Evolutionary conservation across 2,329 filamentous ascomycete species (phyloP), one percentile per base, ranked within the genome.

Genomic region (Cercospora sojina): DNA sequence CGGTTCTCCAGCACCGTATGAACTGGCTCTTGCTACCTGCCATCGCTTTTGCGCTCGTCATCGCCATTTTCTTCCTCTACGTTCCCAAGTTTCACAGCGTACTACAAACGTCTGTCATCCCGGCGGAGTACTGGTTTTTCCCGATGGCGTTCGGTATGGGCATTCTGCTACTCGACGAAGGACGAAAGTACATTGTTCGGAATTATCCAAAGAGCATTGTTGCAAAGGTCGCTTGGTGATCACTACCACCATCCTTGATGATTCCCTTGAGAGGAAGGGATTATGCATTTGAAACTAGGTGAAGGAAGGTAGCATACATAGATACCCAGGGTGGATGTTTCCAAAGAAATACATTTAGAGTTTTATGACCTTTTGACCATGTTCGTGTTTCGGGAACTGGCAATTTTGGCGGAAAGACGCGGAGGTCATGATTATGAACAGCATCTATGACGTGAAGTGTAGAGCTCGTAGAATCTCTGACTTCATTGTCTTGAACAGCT

Each of bases 91-190:
- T 93, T 31, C 88, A 91, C 75, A 74, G 76, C 1, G 82, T 86
- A 1, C 79, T 92, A 1, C 84, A 78, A 18, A 92, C 90, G 0
- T 83, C 86, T 0, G 74, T 79, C 0, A 87, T 93, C 0, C 89
- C 90, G 0, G 86, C 88, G 0, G 90, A 90, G 77, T 83, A 93
- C 74, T 94, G 89, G 86, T 93, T 94, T 76, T 74, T 94, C 59
- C 91, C 91, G 0, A 87, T 90, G 75, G 84, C 87, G 0, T 92
- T 93, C 77, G 91, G 91, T 0, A 68, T 90, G 25, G 87, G 81
- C 0, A 82, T 91, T 41, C 75, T 92, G 59, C 72, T 87, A 9
- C 74, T 91, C 18, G 90, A 93, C 74, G 90, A 92, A 78, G 80
- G 72, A 10, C 83, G 90, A 67, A 91, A 92, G 76, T 88, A 80